Evolutionary conservation across 2,329 filamentous ascomycete genomes (phyloP).

Genomic region (Pyricularia grisea): DNA sequence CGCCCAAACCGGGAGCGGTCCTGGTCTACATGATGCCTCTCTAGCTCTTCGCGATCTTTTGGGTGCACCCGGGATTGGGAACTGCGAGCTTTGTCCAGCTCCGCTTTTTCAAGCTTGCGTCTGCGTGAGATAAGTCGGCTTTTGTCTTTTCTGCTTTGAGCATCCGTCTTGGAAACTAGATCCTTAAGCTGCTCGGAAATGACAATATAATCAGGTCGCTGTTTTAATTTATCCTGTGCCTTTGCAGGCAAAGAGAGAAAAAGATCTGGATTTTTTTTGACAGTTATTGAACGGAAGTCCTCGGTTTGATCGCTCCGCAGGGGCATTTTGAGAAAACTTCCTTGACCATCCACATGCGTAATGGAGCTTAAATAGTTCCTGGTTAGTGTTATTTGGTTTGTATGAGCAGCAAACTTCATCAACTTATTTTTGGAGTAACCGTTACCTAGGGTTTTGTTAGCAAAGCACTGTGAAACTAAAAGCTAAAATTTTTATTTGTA

Average conservation of each 20-base stretch:
- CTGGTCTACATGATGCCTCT: background rate
- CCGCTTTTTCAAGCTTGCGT: background rate
- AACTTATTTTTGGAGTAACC: background rate
- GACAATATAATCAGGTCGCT: background rate
- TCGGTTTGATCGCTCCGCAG: background rate
- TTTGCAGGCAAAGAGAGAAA: background rate
- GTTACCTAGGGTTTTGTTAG: background rate
- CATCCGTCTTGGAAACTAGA: background rate
- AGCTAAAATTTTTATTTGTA: background rate
- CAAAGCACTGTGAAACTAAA: background rate
- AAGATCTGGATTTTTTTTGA: background rate
- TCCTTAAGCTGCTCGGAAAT: no score
- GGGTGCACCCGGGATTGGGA: slow-evolving; percentile 1
- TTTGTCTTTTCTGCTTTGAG: background rate
- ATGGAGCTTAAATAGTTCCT: no score
- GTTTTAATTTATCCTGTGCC: background rate
- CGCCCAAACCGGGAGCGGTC: background rate
- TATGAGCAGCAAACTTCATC: background rate
- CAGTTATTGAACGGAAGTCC: background rate
- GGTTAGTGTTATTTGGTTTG: no score
- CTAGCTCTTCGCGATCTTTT: background rate
- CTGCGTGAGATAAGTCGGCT: background rate
- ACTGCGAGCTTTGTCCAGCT: background rate
- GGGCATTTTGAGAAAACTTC: background rate
- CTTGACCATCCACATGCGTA: no score